Evolutionary conservation across 768 basidiomycete genomes (phyloP), one percentile per base, ranked within the genome.

Genomic region (Leccinum subgranulosum): DNA sequence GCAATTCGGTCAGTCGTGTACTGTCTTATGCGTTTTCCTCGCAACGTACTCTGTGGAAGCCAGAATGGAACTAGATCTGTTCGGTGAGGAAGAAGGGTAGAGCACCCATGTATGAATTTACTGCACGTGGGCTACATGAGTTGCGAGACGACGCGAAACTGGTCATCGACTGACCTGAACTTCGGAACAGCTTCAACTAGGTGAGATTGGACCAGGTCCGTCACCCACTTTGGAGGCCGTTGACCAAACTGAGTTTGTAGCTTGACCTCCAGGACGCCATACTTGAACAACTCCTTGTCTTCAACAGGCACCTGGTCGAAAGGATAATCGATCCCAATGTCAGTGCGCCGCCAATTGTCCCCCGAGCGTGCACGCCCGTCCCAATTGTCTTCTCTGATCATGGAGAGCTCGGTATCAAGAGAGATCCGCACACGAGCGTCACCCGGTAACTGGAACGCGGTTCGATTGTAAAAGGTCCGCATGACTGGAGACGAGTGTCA

Each of bases 381-480:
- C 92, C 95, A 98, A 67, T 97, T 92, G 67, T 98, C 97, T 74
- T 99, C 97, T 60, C 97, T 84, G 53, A 97, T 73, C 82, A 99
- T 87, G 4, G 92, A 89, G 33, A 99, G 83, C 71, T 98, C 93
- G 0, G 97, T 99, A 69, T 99, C 97, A 58, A 99, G 85, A 17
- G 97, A 98, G 59, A 99, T 98, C 51, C 97, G 94, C 36, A 99
- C 97, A 52, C 93, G 86, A n/a, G 94, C 96, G 69, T 99, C 96
- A 21, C 96, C 96, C 9, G 97, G 97, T 23, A 99, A 84, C 74
- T 99, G 97, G 81, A 99, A 99, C 1, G 97, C 97, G 14, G 97
- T 98, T 43, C 97, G 90, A 69, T 98, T 97, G 77, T 98, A 99
- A 76, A 98, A 99, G 9, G 95, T 93, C 19, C 96, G 84, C 88